Evolutionary conservation across 495 filamentous ascomycete species (phyloP).

Genomic region (Chaetomium fimeti): DNA sequence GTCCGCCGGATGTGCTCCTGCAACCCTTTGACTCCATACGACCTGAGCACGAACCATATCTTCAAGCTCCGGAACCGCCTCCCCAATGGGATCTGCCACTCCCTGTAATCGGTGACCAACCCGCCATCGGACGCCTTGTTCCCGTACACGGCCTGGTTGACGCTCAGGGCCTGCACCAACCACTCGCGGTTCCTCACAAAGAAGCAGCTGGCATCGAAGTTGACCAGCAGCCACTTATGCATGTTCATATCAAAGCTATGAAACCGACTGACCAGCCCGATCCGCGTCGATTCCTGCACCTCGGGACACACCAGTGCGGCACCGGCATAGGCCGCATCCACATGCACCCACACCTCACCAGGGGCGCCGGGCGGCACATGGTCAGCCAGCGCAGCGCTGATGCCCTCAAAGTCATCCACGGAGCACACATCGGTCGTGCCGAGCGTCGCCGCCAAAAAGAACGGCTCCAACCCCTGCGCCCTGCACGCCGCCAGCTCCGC

Average conservation of each 20-base stretch:
- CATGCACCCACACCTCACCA: constrained; percentile 73
- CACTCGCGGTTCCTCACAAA: constrained; percentile 72
- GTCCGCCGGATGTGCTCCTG: constrained; percentile 67
- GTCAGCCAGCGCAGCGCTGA: constrained; percentile 62
- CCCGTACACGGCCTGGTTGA: constrained; percentile 74
- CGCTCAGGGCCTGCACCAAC: constrained; percentile 73
- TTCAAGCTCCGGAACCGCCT: constrained; percentile 89
- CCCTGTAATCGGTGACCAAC: constrained; percentile 91
- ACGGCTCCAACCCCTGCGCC: constrained; percentile 70
- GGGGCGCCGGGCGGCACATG: constrained; percentile 42
- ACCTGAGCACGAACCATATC: constrained; percentile 94
- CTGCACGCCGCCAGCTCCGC: constrained; percentile 59
- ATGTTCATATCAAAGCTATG: constrained; percentile 94
- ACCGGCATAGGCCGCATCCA: constrained; percentile 96
- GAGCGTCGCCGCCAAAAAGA: constrained; percentile 80
- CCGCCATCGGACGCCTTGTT: constrained; percentile 79
- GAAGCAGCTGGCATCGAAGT: constrained; percentile 87
- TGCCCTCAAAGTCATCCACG: constrained; percentile 73
- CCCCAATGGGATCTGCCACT: constrained; percentile 96
- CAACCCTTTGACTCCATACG: constrained; percentile 78
- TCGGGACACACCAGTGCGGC: constrained; percentile 78
- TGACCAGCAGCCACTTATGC: constrained; percentile 97
- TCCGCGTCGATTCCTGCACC: constrained; percentile 55
- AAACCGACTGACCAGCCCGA: constrained; percentile 60
- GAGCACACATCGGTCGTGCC: constrained; percentile 89